Percentiles rank a stretch among this genome's conserved stretches.
Conservation (phyloP, 2,329 filamentous ascomycete species). For the Penicillium crustosum region DNA sequence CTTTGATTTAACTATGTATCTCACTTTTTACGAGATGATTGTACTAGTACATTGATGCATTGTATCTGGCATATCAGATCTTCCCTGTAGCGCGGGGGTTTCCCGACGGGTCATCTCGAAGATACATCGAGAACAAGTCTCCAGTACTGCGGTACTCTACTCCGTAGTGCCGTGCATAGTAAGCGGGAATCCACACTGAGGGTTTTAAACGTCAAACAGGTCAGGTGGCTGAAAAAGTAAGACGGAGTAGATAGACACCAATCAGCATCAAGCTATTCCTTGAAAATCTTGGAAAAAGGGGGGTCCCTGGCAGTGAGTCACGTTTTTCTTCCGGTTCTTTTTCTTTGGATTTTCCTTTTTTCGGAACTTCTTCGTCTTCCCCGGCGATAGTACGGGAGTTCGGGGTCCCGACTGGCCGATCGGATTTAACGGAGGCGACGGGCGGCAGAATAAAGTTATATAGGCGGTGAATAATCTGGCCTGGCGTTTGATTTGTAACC, state of each 20-base stretch:
- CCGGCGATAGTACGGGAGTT: slow-evolving; percentile 16
- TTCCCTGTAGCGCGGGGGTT: neutral
- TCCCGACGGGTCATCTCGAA: neutral
- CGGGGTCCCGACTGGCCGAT: slow-evolving; percentile 7
- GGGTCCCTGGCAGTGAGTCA: slow-evolving; percentile 20
- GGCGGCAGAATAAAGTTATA: neutral
- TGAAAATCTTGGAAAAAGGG: slow-evolving; percentile 7
- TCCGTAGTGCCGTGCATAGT: neutral
- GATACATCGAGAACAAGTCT: neutral
- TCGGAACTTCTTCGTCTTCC: slow-evolving; percentile 11
- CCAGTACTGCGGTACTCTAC: neutral
- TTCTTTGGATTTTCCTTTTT: slow-evolving; percentile 26
- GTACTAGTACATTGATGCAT: neutral
- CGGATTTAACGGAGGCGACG: neutral
- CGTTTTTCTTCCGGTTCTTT: slow-evolving; percentile 25
- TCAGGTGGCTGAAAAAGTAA: slow-evolving; percentile 5
- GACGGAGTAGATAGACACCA: slow-evolving; percentile 1
- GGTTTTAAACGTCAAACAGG: neutral
- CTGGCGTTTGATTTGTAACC: neutral
- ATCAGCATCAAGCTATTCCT: slow-evolving; percentile 4
- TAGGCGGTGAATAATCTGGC: neutral
- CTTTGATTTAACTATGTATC: neutral
- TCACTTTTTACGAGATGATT: neutral
- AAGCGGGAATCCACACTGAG: neutral
- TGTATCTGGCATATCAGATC: slow-evolving; percentile 4